Conservation (phyloP, 2,329 filamentous ascomycete species). For the Amphichorda felina region DNA sequence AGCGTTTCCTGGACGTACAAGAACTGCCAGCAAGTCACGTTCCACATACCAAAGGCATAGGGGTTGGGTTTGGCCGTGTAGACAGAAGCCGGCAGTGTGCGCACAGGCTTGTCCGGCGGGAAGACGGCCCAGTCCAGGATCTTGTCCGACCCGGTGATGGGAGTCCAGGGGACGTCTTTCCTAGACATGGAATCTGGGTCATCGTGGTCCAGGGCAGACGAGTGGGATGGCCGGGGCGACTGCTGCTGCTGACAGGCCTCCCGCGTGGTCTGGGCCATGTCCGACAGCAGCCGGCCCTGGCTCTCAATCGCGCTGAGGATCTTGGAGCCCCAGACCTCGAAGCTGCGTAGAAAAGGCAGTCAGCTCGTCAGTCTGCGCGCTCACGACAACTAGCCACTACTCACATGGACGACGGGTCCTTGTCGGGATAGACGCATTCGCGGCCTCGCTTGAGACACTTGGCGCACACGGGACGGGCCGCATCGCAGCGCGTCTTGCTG, state of each 20-base stretch:
- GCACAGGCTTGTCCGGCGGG: slow-evolving; percentile 4
- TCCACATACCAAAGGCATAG: slow-evolving; percentile 4
- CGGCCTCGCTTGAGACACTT: slow-evolving; percentile 6
- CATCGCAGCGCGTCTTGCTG: slow-evolving; percentile 8
- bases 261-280: slow-evolving; percentile 3
- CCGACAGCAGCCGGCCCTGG: slow-evolving; percentile 5
- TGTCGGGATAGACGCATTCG: slow-evolving; percentile 7
- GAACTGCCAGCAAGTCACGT: background rate
- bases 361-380: background rate
- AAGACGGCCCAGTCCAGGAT: slow-evolving; percentile 7
- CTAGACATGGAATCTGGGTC: slow-evolving; percentile 6
- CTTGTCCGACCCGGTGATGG: slow-evolving; percentile 7
- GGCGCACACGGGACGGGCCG: slow-evolving; percentile 5
- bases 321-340: slow-evolving; percentile 6
- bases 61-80: slow-evolving; percentile 6
- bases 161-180: slow-evolving; percentile 6
- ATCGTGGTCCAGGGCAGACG: slow-evolving; percentile 4
- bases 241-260: slow-evolving; percentile 1
- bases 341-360: slow-evolving; percentile 2
- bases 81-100: slow-evolving; percentile 6
- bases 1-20: too few relatives aligned
- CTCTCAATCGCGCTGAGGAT: slow-evolving; percentile 7
- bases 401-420: slow-evolving; percentile 7
- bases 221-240: slow-evolving; percentile 3
- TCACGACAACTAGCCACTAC: too few relatives aligned